Evolutionary conservation across 352 stramenopile species (phyloP).

Genomic region (Pythium phragmiticola): DNA sequence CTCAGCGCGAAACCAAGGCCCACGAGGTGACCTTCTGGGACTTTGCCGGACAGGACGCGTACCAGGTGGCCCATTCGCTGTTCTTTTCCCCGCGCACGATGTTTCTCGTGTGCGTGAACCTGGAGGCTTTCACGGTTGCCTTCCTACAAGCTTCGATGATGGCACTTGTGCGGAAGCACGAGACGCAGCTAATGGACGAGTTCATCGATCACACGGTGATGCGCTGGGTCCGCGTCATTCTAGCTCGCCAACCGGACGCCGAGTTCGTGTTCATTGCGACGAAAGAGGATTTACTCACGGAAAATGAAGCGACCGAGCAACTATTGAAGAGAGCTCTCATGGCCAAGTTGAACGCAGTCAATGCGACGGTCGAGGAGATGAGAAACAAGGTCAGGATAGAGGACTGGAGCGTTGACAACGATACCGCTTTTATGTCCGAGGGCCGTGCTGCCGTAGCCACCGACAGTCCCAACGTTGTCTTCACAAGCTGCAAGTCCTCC

Average conservation of each 20-base stretch:
- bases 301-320: neutral
- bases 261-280: conserved; percentile 21
- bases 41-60: conserved; percentile 19
- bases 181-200: neutral
- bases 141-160: neutral
- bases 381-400: neutral
- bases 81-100: conserved; percentile 20
- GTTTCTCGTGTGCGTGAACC: conserved; percentile 19
- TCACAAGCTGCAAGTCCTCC: conserved; percentile 2
- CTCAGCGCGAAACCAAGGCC: neutral
- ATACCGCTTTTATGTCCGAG: too few relatives aligned
- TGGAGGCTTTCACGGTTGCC: conserved; percentile 3
- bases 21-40: conserved; percentile 25
- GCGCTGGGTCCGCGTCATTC: conserved; percentile 12
- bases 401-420: too few relatives aligned
- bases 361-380: neutral
- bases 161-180: neutral
- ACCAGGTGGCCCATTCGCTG: conserved; percentile 19
- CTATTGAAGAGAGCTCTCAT: neutral
- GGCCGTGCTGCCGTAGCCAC: neutral
- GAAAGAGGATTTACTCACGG: conserved; percentile 10
- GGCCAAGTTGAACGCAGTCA: neutral
- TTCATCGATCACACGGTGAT: conserved; percentile 9
- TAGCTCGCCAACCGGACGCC: conserved; percentile 16
- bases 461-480: neutral